Evolutionary conservation across 2,329 filamentous ascomycete genomes (phyloP), one percentile per base, ranked within the genome.

Genomic region (Graphium sp.): DNA sequence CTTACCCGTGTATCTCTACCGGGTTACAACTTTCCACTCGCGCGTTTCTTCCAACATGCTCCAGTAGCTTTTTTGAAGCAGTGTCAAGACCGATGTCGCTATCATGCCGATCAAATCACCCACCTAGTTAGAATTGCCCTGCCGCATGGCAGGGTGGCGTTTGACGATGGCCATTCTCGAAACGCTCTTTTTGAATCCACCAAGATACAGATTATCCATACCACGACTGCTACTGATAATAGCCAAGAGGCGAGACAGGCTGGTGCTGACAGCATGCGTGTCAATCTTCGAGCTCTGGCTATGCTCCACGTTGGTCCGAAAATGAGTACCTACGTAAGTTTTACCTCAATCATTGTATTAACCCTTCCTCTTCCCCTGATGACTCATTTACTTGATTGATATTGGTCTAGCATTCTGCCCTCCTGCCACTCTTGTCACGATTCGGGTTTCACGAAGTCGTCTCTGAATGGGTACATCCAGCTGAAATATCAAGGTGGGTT

Each of bases 131-230:
- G 34, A 16, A 30, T 25, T 13, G 39, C 34, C 8, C 26, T 42
- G 22, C 22, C 10, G 12, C 32, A 32, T 17, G 35, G 34, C 7
- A 28, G 29, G 10, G 29, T 13, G 4, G 32, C 34, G 7, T 41
- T 43, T 19, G 40, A 41, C 23, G 42, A 45, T 22, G 32, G 36
- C 4, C 38, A 39, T 21, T 39, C 37, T 16, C 31, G 35, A 10
- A 39, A 38, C 22, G 39, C 39, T 11, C 35, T 37, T 7, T 32
- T 39, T 14, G 42, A 44, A 27, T 37, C 42, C 6, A 35, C 40
- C 25, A 45, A 44, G 26, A 39, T 45, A 13, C 42, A 43, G 14
- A 37, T 43, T 17, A 35, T 45, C 6, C 39, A 42, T 23, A 32
- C 40, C 5, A 37, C 42, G 4, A 41, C 40, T 15, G 38, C 38